Evolutionary conservation across 2,329 filamentous ascomycete genomes (phyloP).

Genomic region (Sporothrix curviconia): DNA sequence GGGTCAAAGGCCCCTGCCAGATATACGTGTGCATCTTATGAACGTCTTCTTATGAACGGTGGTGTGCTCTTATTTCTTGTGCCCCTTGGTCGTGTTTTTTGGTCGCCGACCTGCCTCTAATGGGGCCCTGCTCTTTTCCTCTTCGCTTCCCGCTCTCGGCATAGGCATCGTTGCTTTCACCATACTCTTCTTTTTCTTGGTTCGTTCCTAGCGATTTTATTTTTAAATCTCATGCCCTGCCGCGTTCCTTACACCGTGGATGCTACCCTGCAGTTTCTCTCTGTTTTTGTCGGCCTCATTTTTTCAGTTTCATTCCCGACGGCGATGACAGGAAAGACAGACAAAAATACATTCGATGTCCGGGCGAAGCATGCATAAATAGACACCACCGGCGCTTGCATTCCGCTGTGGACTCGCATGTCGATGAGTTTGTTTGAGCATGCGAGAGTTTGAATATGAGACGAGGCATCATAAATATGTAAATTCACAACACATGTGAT

Average conservation of each 20-base stretch:
- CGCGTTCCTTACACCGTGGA: conserved; percentile 1
- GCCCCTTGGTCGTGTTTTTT: background rate
- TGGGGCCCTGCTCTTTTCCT: background rate
- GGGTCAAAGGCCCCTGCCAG: background rate
- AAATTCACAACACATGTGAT: too few species aligned
- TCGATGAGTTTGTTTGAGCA: too few species aligned
- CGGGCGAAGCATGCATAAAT: background rate
- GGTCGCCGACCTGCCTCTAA: background rate
- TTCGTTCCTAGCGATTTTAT: background rate
- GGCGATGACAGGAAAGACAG: background rate
- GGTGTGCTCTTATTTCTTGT: too few species aligned
- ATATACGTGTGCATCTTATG: background rate
- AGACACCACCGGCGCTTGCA: background rate
- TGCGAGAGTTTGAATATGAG: too few species aligned
- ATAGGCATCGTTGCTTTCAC: background rate
- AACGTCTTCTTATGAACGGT: background rate
- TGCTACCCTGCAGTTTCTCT: background rate
- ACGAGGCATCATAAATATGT: too few species aligned
- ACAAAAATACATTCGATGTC: background rate
- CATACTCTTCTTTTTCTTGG: background rate
- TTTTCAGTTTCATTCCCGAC: background rate
- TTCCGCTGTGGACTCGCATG: too few species aligned
- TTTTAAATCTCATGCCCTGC: background rate
- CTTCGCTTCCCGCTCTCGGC: background rate
- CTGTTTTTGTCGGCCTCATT: background rate